Conservation (phyloP, 768 basidiomycete genomes). For the Punctularia strigosozonata region DNA sequence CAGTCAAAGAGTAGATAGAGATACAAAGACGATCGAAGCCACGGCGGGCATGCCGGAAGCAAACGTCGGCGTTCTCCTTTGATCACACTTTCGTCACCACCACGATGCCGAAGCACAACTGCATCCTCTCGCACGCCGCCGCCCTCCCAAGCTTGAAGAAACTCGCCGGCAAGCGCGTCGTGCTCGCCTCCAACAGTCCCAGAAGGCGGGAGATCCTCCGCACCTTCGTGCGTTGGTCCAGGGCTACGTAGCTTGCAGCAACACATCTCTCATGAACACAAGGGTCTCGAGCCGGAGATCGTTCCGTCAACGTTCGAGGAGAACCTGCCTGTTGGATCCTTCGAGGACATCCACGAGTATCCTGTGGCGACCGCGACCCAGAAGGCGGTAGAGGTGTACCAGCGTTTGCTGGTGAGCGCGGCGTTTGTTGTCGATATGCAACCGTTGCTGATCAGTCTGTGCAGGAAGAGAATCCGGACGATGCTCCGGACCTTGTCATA, state of each 20-base stretch:
- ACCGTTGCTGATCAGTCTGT: constrained; percentile 1
- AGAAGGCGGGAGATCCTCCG: constrained; percentile 75
- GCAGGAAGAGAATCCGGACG: constrained; percentile 44
- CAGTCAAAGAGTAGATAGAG: no score
- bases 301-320: constrained; percentile 75
- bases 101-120: constrained; percentile 28
- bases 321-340: constrained; percentile 53
- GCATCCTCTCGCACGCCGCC: constrained; percentile 54
- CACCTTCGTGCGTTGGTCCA: constrained; percentile 46
- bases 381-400: constrained; percentile 83
- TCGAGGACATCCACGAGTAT: constrained; percentile 63
- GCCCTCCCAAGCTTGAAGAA: constrained; percentile 49
- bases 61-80: no score
- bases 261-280: neutral
- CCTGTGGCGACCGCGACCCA: constrained; percentile 65
- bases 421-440: neutral
- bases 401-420: constrained; percentile 54
- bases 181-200: constrained; percentile 82
- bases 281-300: constrained; percentile 61
- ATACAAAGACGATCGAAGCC: no score
- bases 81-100: constrained; percentile 4
- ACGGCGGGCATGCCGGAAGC: no score
- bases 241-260: neutral
- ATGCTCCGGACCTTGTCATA: constrained; percentile 73
- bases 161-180: constrained; percentile 62